phyloP scores from a whole-genome alignment of 768 basidiomycete genomes.

The Glaciozyma antarctica region DNA sequence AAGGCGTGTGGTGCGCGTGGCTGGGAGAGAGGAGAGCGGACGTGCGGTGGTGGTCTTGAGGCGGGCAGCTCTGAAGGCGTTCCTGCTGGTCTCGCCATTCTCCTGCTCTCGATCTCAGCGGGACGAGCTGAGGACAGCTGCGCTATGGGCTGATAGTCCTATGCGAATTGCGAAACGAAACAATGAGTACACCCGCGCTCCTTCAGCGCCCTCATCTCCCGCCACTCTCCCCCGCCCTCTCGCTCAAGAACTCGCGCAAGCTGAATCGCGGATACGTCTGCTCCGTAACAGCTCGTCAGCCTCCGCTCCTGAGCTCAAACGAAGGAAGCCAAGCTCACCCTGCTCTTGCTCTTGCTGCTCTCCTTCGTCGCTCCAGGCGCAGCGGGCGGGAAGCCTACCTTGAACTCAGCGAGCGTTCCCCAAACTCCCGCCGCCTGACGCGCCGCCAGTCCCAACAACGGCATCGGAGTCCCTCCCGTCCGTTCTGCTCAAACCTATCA shows the following conservation, averaged over 20 bases:
- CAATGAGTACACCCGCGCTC: neutral
- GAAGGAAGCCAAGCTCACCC: neutral
- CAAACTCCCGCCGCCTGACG: slow-evolving; percentile 16
- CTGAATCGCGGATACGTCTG: slow-evolving; percentile 14
- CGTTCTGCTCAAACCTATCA: neutral
- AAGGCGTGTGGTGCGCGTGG: no score
- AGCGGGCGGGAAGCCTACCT: slow-evolving; percentile 18
- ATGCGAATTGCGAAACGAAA: neutral
- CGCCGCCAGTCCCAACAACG: slow-evolving; percentile 18
- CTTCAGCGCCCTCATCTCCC: neutral
- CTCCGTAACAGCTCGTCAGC: neutral
- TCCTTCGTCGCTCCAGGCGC: neutral
- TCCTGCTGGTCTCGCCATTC: neutral
- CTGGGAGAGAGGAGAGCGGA: no score
- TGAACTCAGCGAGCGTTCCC: slow-evolving; percentile 18
- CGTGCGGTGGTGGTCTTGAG: no score
- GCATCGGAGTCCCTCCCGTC: slow-evolving; percentile 12
- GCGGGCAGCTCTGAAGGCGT: neutral
- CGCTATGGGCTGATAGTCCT: neutral
- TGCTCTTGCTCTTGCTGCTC: neutral
- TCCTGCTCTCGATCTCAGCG: neutral
- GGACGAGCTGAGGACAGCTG: neutral
- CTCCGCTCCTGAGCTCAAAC: neutral
- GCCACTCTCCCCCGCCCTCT: neutral
- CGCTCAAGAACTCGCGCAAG: slow-evolving; percentile 9